A percentile compares a stretch with the other conserved stretches of the same genome.
Evolutionary conservation across 352 stramenopile genomes (phyloP).

Genomic region (Achlya hypogyna): DNA sequence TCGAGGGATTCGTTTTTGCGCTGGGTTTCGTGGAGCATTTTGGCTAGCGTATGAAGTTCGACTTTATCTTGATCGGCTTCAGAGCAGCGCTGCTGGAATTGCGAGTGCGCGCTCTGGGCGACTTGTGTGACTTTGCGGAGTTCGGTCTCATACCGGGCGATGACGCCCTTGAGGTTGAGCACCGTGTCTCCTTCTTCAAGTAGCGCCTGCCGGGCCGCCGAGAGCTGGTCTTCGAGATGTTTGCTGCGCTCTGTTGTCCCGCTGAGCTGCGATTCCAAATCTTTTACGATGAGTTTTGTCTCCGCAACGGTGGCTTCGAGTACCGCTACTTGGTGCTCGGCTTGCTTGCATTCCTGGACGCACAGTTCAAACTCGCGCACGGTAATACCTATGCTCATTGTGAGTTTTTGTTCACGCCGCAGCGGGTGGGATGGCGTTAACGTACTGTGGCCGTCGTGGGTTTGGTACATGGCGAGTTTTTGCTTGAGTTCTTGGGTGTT

Average conservation of each 20-base stretch:
- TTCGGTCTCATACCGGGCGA: constrained; percentile 45
- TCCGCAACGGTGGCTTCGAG: constrained; percentile 20
- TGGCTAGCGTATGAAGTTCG: constrained; percentile 1
- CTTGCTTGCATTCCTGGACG: constrained; percentile 16
- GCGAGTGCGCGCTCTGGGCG: constrained; percentile 44
- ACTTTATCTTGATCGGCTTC: constrained; percentile 14
- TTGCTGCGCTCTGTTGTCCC: constrained; percentile 26
- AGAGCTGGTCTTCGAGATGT: constrained; percentile 27
- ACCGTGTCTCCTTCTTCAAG: constrained; percentile 47
- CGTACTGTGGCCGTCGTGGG: constrained; percentile 12
- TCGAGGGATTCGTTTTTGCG: constrained; percentile 15
- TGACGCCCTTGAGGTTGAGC: constrained; percentile 29
- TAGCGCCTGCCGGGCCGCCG: constrained; percentile 27
- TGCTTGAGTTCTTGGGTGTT: constrained; percentile 34
- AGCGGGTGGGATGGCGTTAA: too few species aligned
- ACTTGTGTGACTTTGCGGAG: constrained; percentile 44
- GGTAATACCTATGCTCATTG: constrained; percentile 7
- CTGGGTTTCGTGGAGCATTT: constrained; percentile 14
- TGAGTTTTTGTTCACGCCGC: too few species aligned
- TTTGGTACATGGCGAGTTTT: constrained; percentile 30
- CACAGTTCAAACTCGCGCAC: constrained; percentile 15
- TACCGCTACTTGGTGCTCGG: constrained; percentile 19
- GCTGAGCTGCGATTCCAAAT: constrained; percentile 28
- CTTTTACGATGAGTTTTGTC: constrained; percentile 24
- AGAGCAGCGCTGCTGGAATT: constrained; percentile 34